Conservation (phyloP, 768 basidiomycete genomes). For the Gautieria morchelliformis region DNA sequence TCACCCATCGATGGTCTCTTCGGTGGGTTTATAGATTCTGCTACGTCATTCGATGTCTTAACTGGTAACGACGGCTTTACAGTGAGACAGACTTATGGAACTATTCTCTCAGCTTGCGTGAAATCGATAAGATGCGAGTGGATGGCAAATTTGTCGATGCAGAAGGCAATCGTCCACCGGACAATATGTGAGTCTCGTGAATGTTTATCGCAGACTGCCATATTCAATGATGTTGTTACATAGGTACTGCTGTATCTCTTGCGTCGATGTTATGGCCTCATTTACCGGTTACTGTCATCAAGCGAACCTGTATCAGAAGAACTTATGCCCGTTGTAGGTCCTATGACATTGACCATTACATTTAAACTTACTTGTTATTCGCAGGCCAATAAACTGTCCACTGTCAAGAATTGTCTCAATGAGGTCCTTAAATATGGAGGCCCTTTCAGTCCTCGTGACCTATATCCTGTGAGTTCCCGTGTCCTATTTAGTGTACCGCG, state of each 20-base stretch:
- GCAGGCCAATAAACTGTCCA: constrained; percentile 92
- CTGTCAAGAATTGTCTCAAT: constrained; percentile 93
- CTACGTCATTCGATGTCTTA: background rate
- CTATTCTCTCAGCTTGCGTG: constrained; percentile 86
- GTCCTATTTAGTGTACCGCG: background rate
- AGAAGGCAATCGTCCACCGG: constrained; percentile 88
- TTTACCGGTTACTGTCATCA: constrained; percentile 86
- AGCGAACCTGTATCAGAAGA: constrained; percentile 98
- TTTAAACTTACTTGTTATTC: background rate
- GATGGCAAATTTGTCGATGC: constrained; percentile 96
- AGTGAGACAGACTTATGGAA: constrained; percentile 86
- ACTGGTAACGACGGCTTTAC: background rate
- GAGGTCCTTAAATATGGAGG: constrained; percentile 95
- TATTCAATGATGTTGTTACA: background rate
- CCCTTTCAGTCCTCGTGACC: constrained; percentile 81
- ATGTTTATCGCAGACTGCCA: background rate
- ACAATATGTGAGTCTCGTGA: constrained; percentile 67
- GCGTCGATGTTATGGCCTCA: constrained; percentile 90
- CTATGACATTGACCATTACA: constrained; percentile 8
- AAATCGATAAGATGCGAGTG: constrained; percentile 94
- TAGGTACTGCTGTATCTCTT: constrained; percentile 90
- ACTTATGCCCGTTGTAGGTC: constrained; percentile 83
- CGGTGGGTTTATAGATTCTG: constrained; percentile 23
- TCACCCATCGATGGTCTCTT: constrained; percentile 96
- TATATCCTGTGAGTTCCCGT: constrained; percentile 69